Conservation (phyloP, 176 grass and related monocot genomes). For the Eleusine coracana region DNA sequence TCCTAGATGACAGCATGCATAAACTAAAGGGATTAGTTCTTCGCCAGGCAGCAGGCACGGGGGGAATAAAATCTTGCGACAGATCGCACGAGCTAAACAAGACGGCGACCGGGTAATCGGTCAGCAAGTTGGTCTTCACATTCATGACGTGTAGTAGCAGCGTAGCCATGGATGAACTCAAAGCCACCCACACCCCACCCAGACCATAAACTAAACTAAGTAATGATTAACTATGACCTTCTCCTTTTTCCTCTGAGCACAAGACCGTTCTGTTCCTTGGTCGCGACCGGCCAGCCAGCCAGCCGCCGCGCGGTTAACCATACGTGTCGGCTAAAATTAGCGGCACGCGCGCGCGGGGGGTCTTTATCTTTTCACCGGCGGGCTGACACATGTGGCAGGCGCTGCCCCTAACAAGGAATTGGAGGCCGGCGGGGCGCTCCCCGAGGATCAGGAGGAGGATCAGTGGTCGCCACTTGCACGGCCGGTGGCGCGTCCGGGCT, state of each 20-base stretch:
- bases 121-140: slow-evolving; percentile 29
- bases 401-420: neutral
- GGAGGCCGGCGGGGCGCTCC: neutral
- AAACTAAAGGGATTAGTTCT: neutral
- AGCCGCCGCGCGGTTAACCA: neutral
- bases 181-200: slow-evolving; percentile 10
- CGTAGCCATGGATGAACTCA: neutral
- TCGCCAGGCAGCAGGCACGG: neutral
- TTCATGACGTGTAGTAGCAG: neutral
- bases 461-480: slow-evolving; percentile 38
- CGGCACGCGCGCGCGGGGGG: neutral
- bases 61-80: slow-evolving; percentile 34
- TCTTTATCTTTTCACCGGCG: neutral
- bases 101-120: neutral
- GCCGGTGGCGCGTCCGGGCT: neutral
- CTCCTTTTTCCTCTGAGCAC: neutral
- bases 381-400: neutral
- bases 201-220: neutral
- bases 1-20: neutral
- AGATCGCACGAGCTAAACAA: slow-evolving; percentile 36
- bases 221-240: neutral
- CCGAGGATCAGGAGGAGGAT: too few relatives aligned
- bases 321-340: slow-evolving; percentile 18
- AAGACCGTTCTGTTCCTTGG: neutral
- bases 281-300: neutral